Conservation (phyloP, 2,329 filamentous ascomycete genomes). For the Kalmusia sp. region DNA sequence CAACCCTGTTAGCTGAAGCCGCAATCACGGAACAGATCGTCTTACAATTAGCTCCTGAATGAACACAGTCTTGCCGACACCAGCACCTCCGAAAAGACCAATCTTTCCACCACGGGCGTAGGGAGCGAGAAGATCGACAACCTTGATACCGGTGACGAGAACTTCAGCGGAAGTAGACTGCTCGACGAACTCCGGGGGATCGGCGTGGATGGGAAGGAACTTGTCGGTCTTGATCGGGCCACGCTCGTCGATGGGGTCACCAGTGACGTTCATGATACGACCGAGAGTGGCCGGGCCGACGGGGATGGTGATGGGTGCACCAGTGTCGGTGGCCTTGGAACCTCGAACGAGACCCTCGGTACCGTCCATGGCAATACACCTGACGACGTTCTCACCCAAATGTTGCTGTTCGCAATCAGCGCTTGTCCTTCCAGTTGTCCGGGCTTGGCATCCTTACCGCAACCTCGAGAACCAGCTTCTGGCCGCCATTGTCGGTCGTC, state of each 20-base stretch:
- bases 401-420: slow-evolving; percentile 76
- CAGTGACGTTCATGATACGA: slow-evolving; percentile 99
- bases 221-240: slow-evolving; percentile 95
- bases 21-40: background rate
- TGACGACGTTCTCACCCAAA: slow-evolving; percentile 98
- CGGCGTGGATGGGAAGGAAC: slow-evolving; percentile 89
- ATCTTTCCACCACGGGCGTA: slow-evolving; percentile 99
- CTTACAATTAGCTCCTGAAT: slow-evolving; percentile 98
- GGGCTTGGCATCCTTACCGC: slow-evolving; percentile 69
- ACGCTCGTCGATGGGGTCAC: slow-evolving; percentile 99
- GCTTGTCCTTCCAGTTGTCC: slow-evolving; percentile 25
- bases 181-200: slow-evolving; percentile 89
- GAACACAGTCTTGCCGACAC: slow-evolving; percentile 99
- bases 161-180: slow-evolving; percentile 97
- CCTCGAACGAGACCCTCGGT: slow-evolving; percentile 99
- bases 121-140: slow-evolving; percentile 97
- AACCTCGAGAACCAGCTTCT: slow-evolving; percentile 97
- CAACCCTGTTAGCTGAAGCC: slow-evolving; percentile 29
- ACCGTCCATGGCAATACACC: slow-evolving; percentile 99
- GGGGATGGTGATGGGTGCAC: slow-evolving; percentile 93
- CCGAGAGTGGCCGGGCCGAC: slow-evolving; percentile 93
- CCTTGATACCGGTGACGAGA: slow-evolving; percentile 99
- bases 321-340: slow-evolving; percentile 83
- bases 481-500: slow-evolving; percentile 85
- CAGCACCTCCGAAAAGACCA: slow-evolving; percentile 99